Evolutionary conservation across 1,139 yeast species (phyloP).

Genomic region (Saccharomyces uvarum): DNA sequence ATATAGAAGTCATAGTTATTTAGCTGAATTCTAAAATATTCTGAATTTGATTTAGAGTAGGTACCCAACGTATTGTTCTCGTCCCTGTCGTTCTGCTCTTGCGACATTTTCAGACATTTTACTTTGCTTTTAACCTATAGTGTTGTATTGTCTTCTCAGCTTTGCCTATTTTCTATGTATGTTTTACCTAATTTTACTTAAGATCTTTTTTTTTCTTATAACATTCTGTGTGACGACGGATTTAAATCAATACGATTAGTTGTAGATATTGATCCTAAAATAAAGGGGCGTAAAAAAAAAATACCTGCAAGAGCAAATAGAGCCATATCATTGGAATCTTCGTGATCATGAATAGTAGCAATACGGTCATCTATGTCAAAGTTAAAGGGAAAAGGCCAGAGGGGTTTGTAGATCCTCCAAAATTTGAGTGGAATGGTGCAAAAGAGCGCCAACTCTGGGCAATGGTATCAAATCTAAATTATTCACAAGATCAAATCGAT

Average conservation of each 20-base stretch:
- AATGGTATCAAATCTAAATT: slow-evolving; percentile 32
- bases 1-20: slow-evolving; percentile 59
- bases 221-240: background rate
- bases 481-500: slow-evolving; percentile 33
- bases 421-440: slow-evolving; percentile 36
- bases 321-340: background rate
- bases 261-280: background rate
- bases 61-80: background rate
- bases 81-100: background rate
- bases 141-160: background rate
- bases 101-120: slow-evolving; percentile 10
- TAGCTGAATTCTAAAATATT: slow-evolving; percentile 26
- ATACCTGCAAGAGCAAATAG: background rate
- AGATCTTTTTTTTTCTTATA: background rate
- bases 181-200: background rate
- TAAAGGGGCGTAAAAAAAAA: background rate
- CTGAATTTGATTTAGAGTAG: slow-evolving; percentile 12
- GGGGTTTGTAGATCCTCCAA: slow-evolving; percentile 36
- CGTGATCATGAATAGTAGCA: slow-evolving; percentile 21
- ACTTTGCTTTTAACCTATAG: slow-evolving; percentile 1
- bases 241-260: background rate
- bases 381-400: slow-evolving; percentile 35
- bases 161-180: background rate
- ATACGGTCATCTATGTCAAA: slow-evolving; percentile 28
- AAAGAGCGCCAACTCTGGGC: slow-evolving; percentile 40